These are phyloP conservation scores for Volvox reticuliferus DNA, from an alignment of 139 green algal species.

Conservation along the genomic window DNA sequence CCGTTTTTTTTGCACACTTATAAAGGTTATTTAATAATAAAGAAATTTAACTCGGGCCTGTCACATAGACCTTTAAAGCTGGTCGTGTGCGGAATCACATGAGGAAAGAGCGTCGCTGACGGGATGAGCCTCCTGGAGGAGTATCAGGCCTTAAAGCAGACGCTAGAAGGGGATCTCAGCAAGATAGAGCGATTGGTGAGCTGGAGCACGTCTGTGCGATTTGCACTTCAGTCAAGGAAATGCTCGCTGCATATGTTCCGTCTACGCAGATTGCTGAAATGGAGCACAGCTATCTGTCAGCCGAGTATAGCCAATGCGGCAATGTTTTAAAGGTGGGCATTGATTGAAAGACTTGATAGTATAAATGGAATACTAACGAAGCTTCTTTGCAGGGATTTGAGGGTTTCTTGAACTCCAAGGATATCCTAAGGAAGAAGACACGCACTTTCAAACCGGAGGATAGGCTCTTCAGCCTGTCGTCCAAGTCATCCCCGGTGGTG, in stretches of 20 bases:
- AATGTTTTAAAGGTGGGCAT: constrained; percentile 77
- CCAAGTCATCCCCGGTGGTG: constrained; percentile 74
- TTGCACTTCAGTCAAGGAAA: too few relatives aligned
- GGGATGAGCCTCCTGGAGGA: constrained; percentile 26
- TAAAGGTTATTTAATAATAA: too few relatives aligned
- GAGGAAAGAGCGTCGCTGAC: too few relatives aligned
- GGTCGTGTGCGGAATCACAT: too few relatives aligned
- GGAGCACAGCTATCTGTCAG: constrained; percentile 76
- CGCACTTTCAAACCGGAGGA: constrained; percentile 79
- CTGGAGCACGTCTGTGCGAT: background rate
- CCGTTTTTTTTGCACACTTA: too few relatives aligned
- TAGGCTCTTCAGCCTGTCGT: constrained; percentile 81
- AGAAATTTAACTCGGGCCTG: too few relatives aligned
- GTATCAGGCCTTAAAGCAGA: background rate
- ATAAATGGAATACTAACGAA: background rate
- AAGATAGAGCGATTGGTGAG: constrained; percentile 43
- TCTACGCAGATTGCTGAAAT: constrained; percentile 75
- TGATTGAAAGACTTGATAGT: background rate
- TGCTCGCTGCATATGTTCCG: too few relatives aligned
- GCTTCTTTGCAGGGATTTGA: constrained; percentile 78
- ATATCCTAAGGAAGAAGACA: constrained; percentile 70
- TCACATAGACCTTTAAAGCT: too few relatives aligned
- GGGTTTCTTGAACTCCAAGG: constrained; percentile 82
- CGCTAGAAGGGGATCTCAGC: background rate
- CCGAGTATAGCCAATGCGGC: constrained; percentile 74